Conservation (phyloP, 1,139 yeast species). For the Blastobotrys arbuscula region DNA sequence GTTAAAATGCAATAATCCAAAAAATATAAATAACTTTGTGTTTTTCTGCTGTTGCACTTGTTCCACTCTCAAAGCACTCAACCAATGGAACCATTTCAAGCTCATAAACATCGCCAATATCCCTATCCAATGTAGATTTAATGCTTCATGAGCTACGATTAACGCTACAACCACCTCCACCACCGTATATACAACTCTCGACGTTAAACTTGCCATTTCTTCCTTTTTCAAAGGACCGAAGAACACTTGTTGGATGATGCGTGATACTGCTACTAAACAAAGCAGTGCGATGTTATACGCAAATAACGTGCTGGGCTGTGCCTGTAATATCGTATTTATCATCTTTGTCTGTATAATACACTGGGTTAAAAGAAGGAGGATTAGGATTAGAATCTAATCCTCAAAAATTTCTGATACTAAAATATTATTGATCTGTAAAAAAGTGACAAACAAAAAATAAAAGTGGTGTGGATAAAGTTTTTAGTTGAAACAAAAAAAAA, state of each 20-base stretch:
- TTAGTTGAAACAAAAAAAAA: no score
- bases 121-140: conserved; percentile 36
- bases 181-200: conserved; percentile 22
- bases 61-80: conserved; percentile 38
- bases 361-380: no score
- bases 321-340: background rate
- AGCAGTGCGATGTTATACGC: conserved; percentile 12
- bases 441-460: no score
- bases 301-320: conserved; percentile 10
- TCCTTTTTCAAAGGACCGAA: conserved; percentile 22
- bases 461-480: no score
- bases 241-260: conserved; percentile 16
- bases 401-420: no score
- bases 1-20: conserved; percentile 22
- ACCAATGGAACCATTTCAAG: conserved; percentile 44
- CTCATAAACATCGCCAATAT: conserved; percentile 39
- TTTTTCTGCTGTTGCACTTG: conserved; percentile 1
- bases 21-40: background rate
- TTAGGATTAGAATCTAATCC: no score
- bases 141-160: conserved; percentile 22
- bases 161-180: conserved; percentile 27
- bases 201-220: conserved; percentile 10
- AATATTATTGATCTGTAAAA: no score
- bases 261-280: conserved; percentile 4
- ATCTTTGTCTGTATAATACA: no score